These are phyloP conservation scores for Pelargonium myrrhifolium DNA, from an alignment of 441 rosid genomes.

Conservation along the genomic window DNA sequence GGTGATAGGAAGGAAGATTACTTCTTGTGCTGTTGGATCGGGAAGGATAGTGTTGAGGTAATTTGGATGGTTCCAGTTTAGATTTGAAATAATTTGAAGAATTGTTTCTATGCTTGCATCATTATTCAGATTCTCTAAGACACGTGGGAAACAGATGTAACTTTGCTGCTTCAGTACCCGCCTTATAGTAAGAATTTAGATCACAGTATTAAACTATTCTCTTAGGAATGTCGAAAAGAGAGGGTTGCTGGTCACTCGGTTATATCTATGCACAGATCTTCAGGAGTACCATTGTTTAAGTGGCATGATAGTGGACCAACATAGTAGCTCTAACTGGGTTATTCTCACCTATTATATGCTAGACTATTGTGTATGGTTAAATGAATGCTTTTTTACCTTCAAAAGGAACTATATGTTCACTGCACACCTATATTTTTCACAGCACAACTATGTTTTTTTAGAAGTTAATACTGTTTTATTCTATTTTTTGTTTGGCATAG, in stretches of 20 bases:
- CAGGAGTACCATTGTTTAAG: not conserved
- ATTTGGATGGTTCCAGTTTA: conserved; percentile 16
- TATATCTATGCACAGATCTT: not conserved
- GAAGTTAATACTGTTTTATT: not conserved
- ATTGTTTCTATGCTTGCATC: conserved; percentile 1
- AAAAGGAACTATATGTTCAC: not conserved
- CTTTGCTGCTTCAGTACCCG: not conserved
- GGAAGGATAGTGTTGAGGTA: conserved; percentile 86
- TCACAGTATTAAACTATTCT: not conserved
- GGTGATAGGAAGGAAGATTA: conserved; percentile 96
- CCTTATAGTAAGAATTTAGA: not conserved
- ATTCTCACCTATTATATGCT: not conserved
- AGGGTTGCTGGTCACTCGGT: not conserved
- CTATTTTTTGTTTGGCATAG: not conserved
- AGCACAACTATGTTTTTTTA: not conserved
- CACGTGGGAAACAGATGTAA: not conserved
- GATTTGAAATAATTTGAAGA: conserved; percentile 10
- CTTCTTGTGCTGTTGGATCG: conserved; percentile 87
- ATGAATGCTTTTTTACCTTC: not conserved
- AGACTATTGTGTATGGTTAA: not conserved
- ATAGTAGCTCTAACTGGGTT: not conserved
- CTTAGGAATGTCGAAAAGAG: not conserved
- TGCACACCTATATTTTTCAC: not conserved
- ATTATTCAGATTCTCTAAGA: not conserved
- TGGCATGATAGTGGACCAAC: conserved; percentile 1